Percentiles rank a stretch among this genome's conserved stretches.
Conservation (phyloP, 2,329 filamentous ascomycete genomes). For the Venturia carpophila region DNA sequence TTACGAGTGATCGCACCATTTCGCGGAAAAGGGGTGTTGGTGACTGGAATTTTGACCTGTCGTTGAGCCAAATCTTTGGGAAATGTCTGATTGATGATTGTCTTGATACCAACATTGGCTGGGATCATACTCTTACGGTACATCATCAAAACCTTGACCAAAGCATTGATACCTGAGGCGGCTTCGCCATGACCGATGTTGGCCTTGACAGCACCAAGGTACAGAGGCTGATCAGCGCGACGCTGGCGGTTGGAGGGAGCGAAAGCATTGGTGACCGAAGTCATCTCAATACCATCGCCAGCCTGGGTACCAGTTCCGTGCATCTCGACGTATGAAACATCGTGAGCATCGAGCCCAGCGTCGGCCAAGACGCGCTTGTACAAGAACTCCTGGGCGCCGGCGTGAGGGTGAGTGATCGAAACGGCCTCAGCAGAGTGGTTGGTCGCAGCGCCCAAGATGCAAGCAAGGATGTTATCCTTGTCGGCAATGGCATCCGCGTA, state of each 20-base stretch:
- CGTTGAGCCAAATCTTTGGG: constrained; percentile 45
- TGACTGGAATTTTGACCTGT: constrained; percentile 45
- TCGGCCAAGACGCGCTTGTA: constrained; percentile 64
- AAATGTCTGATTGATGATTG: constrained; percentile 48
- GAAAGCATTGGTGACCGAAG: constrained; percentile 60
- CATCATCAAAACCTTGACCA: constrained; percentile 48
- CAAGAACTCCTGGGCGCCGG: constrained; percentile 63
- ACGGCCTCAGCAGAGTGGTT: constrained; percentile 77
- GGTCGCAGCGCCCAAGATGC: constrained; percentile 66
- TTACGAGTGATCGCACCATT: constrained; percentile 42
- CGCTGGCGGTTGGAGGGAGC: constrained; percentile 46
- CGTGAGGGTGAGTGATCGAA: constrained; percentile 78
- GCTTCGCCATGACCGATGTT: constrained; percentile 50
- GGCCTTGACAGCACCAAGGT: constrained; percentile 49
- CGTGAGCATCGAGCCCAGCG: constrained; percentile 65
- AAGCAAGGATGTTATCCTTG: constrained; percentile 63
- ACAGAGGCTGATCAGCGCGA: constrained; percentile 41
- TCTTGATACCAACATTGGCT: constrained; percentile 49
- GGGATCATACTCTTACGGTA: constrained; percentile 47
- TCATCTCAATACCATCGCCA: constrained; percentile 76
- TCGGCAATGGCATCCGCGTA: constrained; percentile 70
- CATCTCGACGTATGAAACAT: constrained; percentile 81
- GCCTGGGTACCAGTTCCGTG: constrained; percentile 84
- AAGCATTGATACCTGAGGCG: constrained; percentile 47
- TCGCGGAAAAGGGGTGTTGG: constrained; percentile 39